Percentiles rank a stretch among this genome's conserved stretches.
Evolutionary conservation across 1,284 basidiomycete genomes (phyloP).

Genomic region (Cutaneotrichosporon sp.): DNA sequence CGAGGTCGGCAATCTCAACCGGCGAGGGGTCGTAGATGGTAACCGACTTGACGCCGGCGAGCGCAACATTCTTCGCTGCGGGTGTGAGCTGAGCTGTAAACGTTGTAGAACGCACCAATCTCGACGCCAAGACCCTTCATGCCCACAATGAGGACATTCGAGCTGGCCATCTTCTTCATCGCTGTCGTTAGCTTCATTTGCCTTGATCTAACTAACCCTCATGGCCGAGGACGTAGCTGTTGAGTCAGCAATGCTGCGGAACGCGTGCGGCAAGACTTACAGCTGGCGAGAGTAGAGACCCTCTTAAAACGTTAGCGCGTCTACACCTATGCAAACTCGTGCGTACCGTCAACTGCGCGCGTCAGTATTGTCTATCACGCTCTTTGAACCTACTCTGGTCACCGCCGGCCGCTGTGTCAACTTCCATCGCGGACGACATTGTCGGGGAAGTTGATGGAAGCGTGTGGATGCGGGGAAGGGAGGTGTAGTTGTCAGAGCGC

Average conservation of each 20-base stretch:
- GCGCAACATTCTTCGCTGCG: constrained; percentile 89
- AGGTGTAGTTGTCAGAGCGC: too few relatives aligned
- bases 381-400: constrained; percentile 37
- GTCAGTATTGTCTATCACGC: constrained; percentile 5
- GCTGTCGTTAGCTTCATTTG: constrained; percentile 59
- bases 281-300: constrained; percentile 93
- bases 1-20: constrained; percentile 79
- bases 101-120: constrained; percentile 60
- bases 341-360: constrained; percentile 39
- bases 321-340: not conserved
- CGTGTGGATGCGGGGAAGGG: not conserved
- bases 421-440: constrained; percentile 45
- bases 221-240: constrained; percentile 89
- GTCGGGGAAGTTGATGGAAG: constrained; percentile 1
- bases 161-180: constrained; percentile 98
- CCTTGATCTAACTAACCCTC: constrained; percentile 75
- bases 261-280: constrained; percentile 48
- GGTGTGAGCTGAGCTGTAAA: not conserved
- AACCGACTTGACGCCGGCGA: constrained; percentile 97
- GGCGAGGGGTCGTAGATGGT: constrained; percentile 92
- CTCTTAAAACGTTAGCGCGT: constrained; percentile 50
- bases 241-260: not conserved
- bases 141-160: constrained; percentile 92
- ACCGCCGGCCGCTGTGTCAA: constrained; percentile 30
- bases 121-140: constrained; percentile 91